These are phyloP conservation scores for Rosa hybrid DNA, from an alignment of 331 rosid genomes.

Conservation along the genomic window DNA sequence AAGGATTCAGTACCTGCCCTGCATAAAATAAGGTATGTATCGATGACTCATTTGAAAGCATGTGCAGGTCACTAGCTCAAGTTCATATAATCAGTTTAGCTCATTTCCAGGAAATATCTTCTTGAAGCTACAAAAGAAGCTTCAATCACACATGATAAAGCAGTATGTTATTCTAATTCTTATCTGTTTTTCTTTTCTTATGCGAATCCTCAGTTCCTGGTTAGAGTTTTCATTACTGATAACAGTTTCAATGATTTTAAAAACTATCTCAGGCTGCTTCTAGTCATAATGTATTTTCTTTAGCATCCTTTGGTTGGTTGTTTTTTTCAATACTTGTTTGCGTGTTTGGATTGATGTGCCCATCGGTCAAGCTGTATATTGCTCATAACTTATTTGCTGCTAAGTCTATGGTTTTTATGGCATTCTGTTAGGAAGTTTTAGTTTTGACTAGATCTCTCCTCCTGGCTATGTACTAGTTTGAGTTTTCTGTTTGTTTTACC, in stretches of 20 bases:
- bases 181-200: background rate
- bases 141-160: slow-evolving; percentile 77
- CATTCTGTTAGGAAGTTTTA: background rate
- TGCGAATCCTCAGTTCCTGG: background rate
- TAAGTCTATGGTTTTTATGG: background rate
- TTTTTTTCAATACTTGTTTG: background rate
- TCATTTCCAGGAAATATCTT: slow-evolving; percentile 68
- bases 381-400: background rate
- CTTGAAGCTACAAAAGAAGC: slow-evolving; percentile 89
- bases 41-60: slow-evolving; percentile 10
- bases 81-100: slow-evolving; percentile 8
- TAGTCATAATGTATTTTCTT: background rate
- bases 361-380: background rate
- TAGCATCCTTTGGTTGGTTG: background rate
- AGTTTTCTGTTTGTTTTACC: slow-evolving; percentile 6
- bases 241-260: background rate
- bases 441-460: background rate
- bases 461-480: background rate
- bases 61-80: slow-evolving; percentile 11
- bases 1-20: slow-evolving; percentile 81
- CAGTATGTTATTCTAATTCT: slow-evolving; percentile 48
- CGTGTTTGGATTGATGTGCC: background rate
- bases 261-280: background rate
- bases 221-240: background rate
- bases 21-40: slow-evolving; percentile 69